Conservation (phyloP, 345 rosid species). For the Arabis alpina region DNA sequence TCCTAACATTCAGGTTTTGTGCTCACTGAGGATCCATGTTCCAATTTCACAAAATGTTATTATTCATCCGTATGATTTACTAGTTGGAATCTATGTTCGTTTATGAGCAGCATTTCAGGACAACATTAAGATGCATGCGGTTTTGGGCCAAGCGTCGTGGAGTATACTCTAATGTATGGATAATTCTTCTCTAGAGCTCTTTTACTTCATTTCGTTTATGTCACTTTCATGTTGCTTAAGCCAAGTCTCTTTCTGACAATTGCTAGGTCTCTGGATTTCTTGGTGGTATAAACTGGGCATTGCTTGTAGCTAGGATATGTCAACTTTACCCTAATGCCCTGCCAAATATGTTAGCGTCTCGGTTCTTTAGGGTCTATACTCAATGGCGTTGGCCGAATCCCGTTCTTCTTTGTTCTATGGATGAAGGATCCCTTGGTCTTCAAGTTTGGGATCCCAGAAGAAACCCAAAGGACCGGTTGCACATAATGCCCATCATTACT, state of each 20-base stretch:
- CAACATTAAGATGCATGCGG: constrained; percentile 91
- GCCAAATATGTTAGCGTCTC: constrained; percentile 88
- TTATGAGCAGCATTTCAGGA: constrained; percentile 73
- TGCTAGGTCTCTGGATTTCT: constrained; percentile 95
- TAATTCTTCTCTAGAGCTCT: constrained; percentile 16
- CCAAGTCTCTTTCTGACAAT: constrained; percentile 13
- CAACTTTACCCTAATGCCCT: constrained; percentile 96
- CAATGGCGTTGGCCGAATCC: constrained; percentile 99
- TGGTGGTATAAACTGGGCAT: constrained; percentile 98
- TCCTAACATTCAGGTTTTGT: constrained; percentile 87
- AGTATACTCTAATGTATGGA: constrained; percentile 91
- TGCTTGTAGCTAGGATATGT: constrained; percentile 99
- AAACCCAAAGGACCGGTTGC: constrained; percentile 78
- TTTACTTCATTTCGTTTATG: constrained; percentile 14
- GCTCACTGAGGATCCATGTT: constrained; percentile 10
- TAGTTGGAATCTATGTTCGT: constrained; percentile 35
- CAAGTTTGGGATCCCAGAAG: constrained; percentile 98
- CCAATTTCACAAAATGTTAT: constrained; percentile 4
- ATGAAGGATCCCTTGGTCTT: constrained; percentile 88
- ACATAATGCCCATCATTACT: constrained; percentile 97
- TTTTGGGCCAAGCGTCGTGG: constrained; percentile 98
- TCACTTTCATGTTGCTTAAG: constrained; percentile 17
- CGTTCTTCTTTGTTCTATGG: constrained; percentile 86
- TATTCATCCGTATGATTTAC: constrained; percentile 6
- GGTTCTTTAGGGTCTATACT: constrained; percentile 91